These are phyloP conservation scores for Myotisia sp. DNA, from an alignment of 2,329 filamentous ascomycete species.

Conservation along the genomic window DNA sequence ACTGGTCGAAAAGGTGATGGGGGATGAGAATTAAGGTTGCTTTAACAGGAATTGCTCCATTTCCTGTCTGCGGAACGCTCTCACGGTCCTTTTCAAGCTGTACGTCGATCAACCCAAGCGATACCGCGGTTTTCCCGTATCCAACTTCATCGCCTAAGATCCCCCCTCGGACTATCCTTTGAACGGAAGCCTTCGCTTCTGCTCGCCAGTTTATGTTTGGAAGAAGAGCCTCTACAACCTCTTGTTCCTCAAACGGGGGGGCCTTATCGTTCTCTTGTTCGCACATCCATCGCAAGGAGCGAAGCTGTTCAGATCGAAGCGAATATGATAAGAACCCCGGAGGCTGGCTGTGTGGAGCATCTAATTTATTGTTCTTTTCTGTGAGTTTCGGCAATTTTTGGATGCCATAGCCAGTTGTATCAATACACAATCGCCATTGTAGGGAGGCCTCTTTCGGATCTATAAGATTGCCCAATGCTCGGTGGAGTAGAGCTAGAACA, in stretches of 20 bases:
- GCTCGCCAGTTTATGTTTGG: conserved; percentile 41
- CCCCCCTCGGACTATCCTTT: conserved; percentile 38
- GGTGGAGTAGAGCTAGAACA: conserved; percentile 25
- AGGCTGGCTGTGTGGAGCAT: conserved; percentile 21
- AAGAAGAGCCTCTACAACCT: conserved; percentile 43
- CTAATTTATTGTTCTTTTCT: conserved; percentile 31
- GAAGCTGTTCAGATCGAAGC: conserved; percentile 40
- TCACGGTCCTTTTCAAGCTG: conserved; percentile 22
- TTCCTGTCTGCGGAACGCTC: conserved; percentile 4
- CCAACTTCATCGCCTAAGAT: conserved; percentile 51
- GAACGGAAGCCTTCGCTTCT: conserved; percentile 34
- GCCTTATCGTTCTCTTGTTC: conserved; percentile 35
- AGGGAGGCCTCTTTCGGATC: conserved; percentile 15
- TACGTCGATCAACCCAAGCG: conserved; percentile 41
- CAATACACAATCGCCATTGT: conserved; percentile 35
- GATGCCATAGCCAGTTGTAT: conserved; percentile 26
- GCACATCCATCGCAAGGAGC: conserved; percentile 47
- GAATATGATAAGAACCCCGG: conserved; percentile 21
- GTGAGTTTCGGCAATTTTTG: conserved; percentile 27
- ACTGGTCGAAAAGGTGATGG: conserved; percentile 41
- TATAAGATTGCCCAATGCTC: conserved; percentile 20
- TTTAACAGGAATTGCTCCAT: conserved; percentile 30
- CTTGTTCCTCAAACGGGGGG: conserved; percentile 36
- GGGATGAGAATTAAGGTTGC: conserved; percentile 50
- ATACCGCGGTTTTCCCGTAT: conserved; percentile 52